phyloP scores from a whole-genome alignment of 2,329 filamentous ascomycete species.

The Phialophora tarda region DNA sequence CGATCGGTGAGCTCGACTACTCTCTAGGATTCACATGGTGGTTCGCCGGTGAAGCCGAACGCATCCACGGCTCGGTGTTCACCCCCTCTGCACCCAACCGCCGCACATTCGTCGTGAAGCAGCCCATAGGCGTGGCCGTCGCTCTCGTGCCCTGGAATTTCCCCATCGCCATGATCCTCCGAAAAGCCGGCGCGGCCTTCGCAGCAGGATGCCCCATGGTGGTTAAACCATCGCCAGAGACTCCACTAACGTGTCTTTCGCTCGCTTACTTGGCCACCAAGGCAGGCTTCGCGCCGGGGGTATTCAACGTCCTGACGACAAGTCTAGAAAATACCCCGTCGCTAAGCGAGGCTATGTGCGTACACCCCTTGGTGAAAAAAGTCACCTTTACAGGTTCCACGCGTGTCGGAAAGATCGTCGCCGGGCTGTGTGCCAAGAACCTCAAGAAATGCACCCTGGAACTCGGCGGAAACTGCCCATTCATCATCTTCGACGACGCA shows the following conservation, averaged over 20 bases:
- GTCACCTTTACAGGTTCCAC: conserved; percentile 66
- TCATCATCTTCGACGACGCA: conserved; percentile 69
- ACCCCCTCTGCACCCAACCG: conserved; percentile 65
- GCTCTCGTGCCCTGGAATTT: conserved; percentile 78
- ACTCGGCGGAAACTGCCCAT: conserved; percentile 69
- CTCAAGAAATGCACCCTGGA: conserved; percentile 70
- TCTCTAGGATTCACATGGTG: conserved; percentile 61
- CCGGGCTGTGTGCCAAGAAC: conserved; percentile 63
- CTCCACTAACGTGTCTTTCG: conserved; percentile 62
- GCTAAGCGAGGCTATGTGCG: conserved; percentile 57
- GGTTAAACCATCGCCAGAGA: conserved; percentile 73
- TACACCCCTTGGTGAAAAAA: conserved; percentile 65
- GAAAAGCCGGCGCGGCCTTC: conserved; percentile 70
- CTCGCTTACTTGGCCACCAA: conserved; percentile 59
- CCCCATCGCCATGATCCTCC: conserved; percentile 69
- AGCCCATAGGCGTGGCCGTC: conserved; percentile 71
- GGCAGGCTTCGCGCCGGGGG: conserved; percentile 64
- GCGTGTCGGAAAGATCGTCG: conserved; percentile 66
- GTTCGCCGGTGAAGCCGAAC: conserved; percentile 66
- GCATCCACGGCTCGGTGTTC: conserved; percentile 65
- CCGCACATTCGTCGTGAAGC: conserved; percentile 74
- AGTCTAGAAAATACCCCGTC: conserved; percentile 49
- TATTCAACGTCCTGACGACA: conserved; percentile 66
- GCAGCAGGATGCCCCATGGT: conserved; percentile 78
- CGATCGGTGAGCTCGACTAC: conserved; percentile 63